phyloP scores from a whole-genome alignment of 2,329 filamentous ascomycete species.

The Fusarium sp. region DNA sequence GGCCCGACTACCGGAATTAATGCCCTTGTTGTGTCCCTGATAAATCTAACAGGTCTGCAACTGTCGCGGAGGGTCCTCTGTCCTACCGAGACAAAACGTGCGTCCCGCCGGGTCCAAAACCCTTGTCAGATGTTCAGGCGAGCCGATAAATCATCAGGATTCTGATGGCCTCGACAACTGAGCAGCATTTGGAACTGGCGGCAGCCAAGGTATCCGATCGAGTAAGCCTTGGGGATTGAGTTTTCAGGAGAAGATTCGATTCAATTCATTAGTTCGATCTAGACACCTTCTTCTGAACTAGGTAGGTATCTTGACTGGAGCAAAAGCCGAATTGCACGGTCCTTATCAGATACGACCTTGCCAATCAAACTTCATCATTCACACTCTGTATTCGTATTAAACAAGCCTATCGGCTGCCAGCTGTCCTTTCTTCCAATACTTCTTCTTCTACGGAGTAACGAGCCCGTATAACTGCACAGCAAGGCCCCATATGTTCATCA shows the following conservation, averaged over 20 bases:
- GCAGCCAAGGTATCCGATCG: background rate
- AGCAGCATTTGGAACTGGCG: background rate
- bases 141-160: background rate
- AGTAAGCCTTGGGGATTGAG: background rate
- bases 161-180: background rate
- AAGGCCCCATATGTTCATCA: background rate
- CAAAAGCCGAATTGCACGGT: background rate
- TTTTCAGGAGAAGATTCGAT: background rate
- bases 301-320: background rate
- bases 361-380: background rate
- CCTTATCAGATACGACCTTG: background rate
- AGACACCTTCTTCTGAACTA: background rate
- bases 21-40: background rate
- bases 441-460: background rate
- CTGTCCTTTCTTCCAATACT: background rate
- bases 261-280: background rate
- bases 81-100: constrained; percentile 12
- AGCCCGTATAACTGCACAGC: background rate
- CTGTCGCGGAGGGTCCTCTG: background rate
- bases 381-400: background rate
- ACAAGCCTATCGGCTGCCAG: background rate
- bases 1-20: background rate
- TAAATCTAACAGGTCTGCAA: background rate
- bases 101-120: constrained; percentile 3
- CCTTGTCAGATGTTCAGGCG: background rate